These are phyloP conservation scores for Lunularia cruciata DNA, from an alignment of 225 moss, liverwort and hornwort species.

Conservation along the genomic window DNA sequence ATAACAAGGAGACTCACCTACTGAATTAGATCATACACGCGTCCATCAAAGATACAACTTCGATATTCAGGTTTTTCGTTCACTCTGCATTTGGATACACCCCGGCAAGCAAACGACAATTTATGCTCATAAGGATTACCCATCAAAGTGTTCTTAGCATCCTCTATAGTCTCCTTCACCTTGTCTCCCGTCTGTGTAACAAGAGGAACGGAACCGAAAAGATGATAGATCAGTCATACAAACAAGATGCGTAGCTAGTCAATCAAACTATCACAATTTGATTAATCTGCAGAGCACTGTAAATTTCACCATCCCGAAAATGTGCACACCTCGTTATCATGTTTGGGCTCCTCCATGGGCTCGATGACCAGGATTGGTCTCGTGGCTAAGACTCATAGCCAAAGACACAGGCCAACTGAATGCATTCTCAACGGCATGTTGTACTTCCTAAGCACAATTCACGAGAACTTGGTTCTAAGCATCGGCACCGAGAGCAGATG, in stretches of 20 bases:
- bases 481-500: neutral
- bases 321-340: neutral
- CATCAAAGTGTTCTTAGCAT: neutral
- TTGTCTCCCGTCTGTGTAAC: neutral
- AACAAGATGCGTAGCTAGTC: too few species aligned
- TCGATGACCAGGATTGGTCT: too few species aligned
- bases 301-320: neutral
- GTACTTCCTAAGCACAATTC: conserved; percentile 6
- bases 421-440: conserved; percentile 18
- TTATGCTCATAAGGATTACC: too few species aligned
- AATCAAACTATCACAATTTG: neutral
- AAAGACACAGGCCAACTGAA: conserved; percentile 23
- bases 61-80: too few species aligned
- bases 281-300: neutral
- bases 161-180: neutral
- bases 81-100: too few species aligned
- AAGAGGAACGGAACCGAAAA: neutral
- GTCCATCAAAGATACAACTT: too few species aligned
- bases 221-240: neutral
- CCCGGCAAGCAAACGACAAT: too few species aligned
- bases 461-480: neutral
- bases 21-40: too few species aligned
- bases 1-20: too few species aligned
- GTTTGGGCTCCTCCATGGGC: neutral
- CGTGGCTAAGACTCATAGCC: neutral